A percentile compares a stretch with the other conserved stretches of the same genome.
phyloP scores from a whole-genome alignment of 75 land plant genomes.

The Pinus tabuliformis region DNA sequence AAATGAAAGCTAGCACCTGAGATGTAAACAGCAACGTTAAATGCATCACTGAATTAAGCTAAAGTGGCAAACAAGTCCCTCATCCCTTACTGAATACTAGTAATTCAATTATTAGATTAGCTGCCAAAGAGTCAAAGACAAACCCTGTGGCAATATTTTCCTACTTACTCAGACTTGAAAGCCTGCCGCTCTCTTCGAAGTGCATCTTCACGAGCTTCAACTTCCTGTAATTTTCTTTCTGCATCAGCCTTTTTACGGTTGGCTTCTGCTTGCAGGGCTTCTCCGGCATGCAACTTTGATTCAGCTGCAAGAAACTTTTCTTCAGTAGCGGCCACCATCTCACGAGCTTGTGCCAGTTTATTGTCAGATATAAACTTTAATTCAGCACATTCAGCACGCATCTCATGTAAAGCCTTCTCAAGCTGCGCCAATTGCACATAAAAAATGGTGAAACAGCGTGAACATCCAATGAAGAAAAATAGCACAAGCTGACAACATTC shows the following conservation, averaged over 20 bases:
- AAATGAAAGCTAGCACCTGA: background rate
- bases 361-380: constrained; percentile 66
- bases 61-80: background rate
- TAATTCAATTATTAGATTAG: background rate
- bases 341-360: constrained; percentile 72
- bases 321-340: constrained; percentile 56
- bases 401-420: constrained; percentile 90
- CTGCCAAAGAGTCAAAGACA: background rate
- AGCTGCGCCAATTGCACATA: constrained; percentile 29
- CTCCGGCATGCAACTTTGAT: constrained; percentile 63
- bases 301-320: constrained; percentile 62
- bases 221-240: constrained; percentile 79
- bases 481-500: too few relatives aligned
- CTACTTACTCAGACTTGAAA: constrained; percentile 76
- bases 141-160: background rate
- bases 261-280: constrained; percentile 73
- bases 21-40: background rate
- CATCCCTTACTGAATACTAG: background rate
- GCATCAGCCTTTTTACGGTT: constrained; percentile 49
- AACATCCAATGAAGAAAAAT: too few relatives aligned
- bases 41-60: background rate
- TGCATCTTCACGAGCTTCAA: constrained; percentile 97
- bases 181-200: constrained; percentile 55
- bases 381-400: constrained; percentile 78
- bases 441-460: background rate